Base-by-base conservation (phyloP, 2,329 filamentous ascomycete species). In the Ophiostoma triangulosporum region DNA sequence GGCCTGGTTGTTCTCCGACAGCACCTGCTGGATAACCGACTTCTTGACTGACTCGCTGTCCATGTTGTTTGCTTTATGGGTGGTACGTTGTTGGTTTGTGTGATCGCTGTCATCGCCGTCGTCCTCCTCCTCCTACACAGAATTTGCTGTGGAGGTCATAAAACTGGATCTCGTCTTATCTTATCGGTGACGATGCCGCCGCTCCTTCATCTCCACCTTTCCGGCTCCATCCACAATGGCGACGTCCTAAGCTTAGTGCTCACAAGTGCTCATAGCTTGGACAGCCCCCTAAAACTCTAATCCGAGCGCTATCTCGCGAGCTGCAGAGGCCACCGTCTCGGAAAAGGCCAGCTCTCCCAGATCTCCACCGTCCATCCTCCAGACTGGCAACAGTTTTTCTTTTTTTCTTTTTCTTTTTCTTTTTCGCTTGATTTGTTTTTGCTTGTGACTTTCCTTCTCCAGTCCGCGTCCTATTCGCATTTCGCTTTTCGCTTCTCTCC, bases 1-100 rank as follows among this genome's bases (percentile, higher is more conserved):
- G 43, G 43, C 29, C 46, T 48, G 27, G 46, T 22, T 24, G 14
- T 29, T 15, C 45, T 15, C 31, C 11, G 15, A 5, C 64, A 77
- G 75, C 59, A 86, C 71, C 66, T 84, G 79, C 68, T 78, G 74
- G 64, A 84, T 78, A 55, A 87, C 76, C 65, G 72, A 74, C 68
- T 76, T 70, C 71, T 80, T 83, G 65, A 77, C 69, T 53, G 68
- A 64, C 59, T 71, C 73, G 65, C 78, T 81, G 57, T 80, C 75
- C 79, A 81, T 82, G 55, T 60, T 65, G 59, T 4, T 5, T 14
- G 61, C 58, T 58, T 45, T 11, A 61, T 58, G 58, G 31, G 5
- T 15, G 20, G 29, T 17, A 24, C 11, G 43, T 48, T 7, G 45
- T 14, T 20, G 8, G 45, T 6, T 48, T 32, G 6, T 32, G 43